phyloP scores from a whole-genome alignment of 495 filamentous ascomycete species.

The Sabuloglossum arenarium region DNA sequence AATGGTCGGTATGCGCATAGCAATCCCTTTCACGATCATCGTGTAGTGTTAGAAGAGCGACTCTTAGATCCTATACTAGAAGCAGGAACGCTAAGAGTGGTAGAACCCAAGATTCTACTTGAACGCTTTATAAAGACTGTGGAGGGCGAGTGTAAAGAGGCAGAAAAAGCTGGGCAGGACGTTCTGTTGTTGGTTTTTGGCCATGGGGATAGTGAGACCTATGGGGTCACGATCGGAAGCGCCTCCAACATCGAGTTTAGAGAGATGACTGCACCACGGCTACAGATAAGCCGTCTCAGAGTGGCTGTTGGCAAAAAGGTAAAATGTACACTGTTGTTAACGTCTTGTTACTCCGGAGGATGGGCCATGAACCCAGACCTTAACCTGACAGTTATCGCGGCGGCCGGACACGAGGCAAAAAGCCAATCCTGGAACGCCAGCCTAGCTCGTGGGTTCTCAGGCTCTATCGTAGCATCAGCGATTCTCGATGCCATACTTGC shows the following conservation, averaged over 20 bases:
- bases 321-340: conserved; percentile 11
- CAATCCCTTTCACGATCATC: conserved; percentile 10
- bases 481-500: conserved; percentile 7
- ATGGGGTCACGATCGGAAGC: conserved; percentile 10
- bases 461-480: conserved; percentile 10
- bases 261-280: background rate
- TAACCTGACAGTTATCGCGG: conserved; percentile 11
- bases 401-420: conserved; percentile 7
- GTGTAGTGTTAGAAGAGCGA: conserved; percentile 11
- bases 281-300: conserved; percentile 3
- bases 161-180: conserved; percentile 7
- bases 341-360: conserved; percentile 14
- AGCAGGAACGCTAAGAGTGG: conserved; percentile 5
- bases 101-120: conserved; percentile 8
- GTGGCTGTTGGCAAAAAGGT: conserved; percentile 6
- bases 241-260: conserved; percentile 6
- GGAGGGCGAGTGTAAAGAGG: conserved; percentile 9
- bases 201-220: conserved; percentile 10
- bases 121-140: conserved; percentile 9
- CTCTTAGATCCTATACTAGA: conserved; percentile 8
- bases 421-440: conserved; percentile 11
- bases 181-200: conserved; percentile 13
- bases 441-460: conserved; percentile 4
- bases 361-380: conserved; percentile 11
- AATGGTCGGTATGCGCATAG: conserved; percentile 12